phyloP scores from a whole-genome alignment of 805 yeast species.

The Kuraishia molischiana region DNA sequence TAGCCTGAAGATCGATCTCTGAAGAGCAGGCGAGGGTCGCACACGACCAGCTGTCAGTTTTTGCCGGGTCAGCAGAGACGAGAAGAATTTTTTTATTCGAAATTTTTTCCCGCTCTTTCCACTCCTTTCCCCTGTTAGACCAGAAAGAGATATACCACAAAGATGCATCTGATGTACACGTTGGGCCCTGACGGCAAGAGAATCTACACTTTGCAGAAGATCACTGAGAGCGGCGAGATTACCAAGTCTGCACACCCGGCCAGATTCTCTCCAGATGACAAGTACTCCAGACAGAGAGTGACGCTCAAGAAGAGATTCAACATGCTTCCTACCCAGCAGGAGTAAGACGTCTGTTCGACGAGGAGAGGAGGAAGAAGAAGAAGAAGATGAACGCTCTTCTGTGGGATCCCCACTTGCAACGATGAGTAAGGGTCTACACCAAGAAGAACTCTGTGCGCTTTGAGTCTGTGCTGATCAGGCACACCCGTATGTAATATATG shows the following conservation, averaged over 20 bases:
- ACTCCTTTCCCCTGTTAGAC: no score
- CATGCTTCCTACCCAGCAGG: slow-evolving; percentile 76
- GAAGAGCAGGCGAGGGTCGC: no score
- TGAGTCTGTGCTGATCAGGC: no score
- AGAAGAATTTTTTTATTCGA: slow-evolving; percentile 1
- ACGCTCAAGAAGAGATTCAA: slow-evolving; percentile 92
- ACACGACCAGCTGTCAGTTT: background rate
- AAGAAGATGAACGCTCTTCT: no score
- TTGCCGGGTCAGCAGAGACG: background rate
- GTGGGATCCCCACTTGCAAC: no score
- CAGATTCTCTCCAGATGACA: slow-evolving; percentile 98
- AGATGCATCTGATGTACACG: slow-evolving; percentile 99
- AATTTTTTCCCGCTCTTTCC: background rate
- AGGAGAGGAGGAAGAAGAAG: no score
- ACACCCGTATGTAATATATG: no score
- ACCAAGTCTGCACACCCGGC: slow-evolving; percentile 99
- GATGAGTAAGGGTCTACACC: no score
- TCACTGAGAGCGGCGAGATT: slow-evolving; percentile 79
- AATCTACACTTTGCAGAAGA: slow-evolving; percentile 81
- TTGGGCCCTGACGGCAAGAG: slow-evolving; percentile 92
- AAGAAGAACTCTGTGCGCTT: no score
- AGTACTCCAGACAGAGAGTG: slow-evolving; percentile 97
- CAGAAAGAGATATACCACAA: slow-evolving; percentile 10
- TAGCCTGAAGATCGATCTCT: no score
- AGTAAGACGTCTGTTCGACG: no score